Base-by-base conservation (phyloP, 2,329 filamentous ascomycete species). In the Clarireedia hainanense region DNA sequence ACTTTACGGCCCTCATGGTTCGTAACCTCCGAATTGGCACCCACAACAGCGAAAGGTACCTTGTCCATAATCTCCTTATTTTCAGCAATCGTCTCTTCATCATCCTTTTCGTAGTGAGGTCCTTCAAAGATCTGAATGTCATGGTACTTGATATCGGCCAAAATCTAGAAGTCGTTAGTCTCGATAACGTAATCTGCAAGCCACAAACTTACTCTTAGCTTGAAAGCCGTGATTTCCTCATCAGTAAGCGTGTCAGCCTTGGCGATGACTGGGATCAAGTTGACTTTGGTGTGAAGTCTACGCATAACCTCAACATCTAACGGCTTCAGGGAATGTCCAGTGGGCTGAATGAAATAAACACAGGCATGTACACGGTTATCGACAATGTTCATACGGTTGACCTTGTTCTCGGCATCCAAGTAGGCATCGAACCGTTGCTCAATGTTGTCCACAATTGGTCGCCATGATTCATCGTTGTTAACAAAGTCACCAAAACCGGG, bases 51-150 rank as follows among this genome's bases (percentile, higher is more conserved):
- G 68, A 99, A 99, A 42, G 94, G 94, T 58, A 99, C 92, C 83
- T 97, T 97, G 72, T 92, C 96, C 91, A 99, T 94, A 74, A 99
- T 99, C 79, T 99, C 94, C 74, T 95, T 94, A 82, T 99, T 99
- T 82, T 99, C 94, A 26, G 94, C 94, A 72, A 99, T 96, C 39
- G 94, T 99, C 81, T 99, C 94, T 76, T 99, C 94, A 65, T 99
- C 94, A 70, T 99, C 94, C 61, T 97, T 87, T 76, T 99, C 94
- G 75, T 99, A 99, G 65, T 92, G 89, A 63, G 94, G 94, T 6
- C 94, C 94, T 75, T 99, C 94, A 72, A 99, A 99, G 76, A 99
- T 99, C 74, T 96, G 91, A 69, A 99, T 96, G 69, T 86, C 88
- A 78, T 99, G 92, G 77, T 95, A 85, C 75, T 94, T 86, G 74